Evolutionary conservation across 2,329 filamentous ascomycete species (phyloP).

Genomic region (Talaromyces sp.): DNA sequence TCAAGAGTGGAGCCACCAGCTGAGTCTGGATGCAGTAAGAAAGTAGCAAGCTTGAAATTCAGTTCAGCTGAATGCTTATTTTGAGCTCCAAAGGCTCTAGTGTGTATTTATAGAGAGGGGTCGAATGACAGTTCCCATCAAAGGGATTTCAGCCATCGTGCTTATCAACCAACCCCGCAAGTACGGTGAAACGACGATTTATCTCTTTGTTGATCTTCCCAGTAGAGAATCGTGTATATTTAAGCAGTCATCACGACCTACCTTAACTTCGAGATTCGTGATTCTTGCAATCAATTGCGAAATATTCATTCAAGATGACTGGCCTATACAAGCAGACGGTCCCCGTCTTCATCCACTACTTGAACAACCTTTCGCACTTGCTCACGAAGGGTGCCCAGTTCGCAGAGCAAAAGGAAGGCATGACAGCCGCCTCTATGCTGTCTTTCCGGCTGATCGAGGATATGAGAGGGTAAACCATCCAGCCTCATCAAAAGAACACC

Average conservation of each 20-base stretch:
- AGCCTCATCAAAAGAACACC: background rate
- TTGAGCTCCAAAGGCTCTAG: background rate
- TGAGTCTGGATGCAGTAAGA: background rate
- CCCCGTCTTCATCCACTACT: conserved; percentile 43
- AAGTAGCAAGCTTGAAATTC: background rate
- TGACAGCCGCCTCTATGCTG: conserved; percentile 34
- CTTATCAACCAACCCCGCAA: background rate
- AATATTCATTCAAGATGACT: conserved; percentile 7
- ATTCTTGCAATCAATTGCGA: background rate
- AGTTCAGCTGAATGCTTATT: background rate
- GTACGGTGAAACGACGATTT: background rate
- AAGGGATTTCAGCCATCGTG: background rate
- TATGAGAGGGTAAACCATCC: conserved; percentile 39
- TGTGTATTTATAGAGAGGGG: background rate
- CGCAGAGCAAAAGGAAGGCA: conserved; percentile 35
- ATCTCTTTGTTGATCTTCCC: background rate
- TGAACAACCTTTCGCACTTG: conserved; percentile 45
- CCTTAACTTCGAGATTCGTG: background rate
- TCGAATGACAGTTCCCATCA: background rate
- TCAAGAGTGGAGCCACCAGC: background rate
- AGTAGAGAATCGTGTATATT: background rate
- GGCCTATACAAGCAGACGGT: conserved; percentile 39
- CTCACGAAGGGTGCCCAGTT: conserved; percentile 48
- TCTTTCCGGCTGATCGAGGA: conserved; percentile 48
- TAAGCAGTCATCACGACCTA: background rate